A percentile compares a stretch with the other conserved stretches of the same genome.
phyloP scores from a whole-genome alignment of 148 eudicot species.

The Rhododendron ferrugineum region DNA sequence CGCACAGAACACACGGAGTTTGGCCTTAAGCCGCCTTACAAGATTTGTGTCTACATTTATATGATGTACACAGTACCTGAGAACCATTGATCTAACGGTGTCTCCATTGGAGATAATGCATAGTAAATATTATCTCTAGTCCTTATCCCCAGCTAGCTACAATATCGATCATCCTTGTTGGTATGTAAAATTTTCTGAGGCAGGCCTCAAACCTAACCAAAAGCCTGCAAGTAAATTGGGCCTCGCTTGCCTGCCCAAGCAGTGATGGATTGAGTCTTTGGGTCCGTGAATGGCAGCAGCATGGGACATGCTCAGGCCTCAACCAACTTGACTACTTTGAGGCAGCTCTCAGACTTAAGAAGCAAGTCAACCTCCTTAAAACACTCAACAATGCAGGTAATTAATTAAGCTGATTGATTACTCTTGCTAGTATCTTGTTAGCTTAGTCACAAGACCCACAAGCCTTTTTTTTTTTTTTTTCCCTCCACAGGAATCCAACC shows the following conservation, averaged over 20 bases:
- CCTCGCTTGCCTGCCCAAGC: conserved; percentile 5
- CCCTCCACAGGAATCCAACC: neutral
- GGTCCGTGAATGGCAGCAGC: conserved; percentile 1
- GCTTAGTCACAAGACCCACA: neutral
- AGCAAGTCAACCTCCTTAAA: neutral
- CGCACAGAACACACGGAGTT: too few species aligned
- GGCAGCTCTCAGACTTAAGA: neutral
- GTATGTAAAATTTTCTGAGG: neutral
- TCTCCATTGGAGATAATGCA: neutral
- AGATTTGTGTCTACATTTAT: neutral
- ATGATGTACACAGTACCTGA: neutral
- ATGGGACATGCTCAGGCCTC: conserved; percentile 6
- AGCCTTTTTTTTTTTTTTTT: neutral
- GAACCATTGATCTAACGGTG: neutral
- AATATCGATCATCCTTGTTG: neutral
- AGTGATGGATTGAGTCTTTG: neutral
- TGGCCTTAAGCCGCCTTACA: neutral
- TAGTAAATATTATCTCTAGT: neutral
- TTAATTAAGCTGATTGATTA: neutral
- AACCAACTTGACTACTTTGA: conserved; percentile 4
- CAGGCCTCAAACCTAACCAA: conserved; percentile 10
- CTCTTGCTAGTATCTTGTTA: neutral
- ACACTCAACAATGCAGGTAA: neutral
- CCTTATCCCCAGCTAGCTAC: neutral
- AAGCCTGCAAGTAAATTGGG: conserved; percentile 5